phyloP scores from a whole-genome alignment of 2,329 filamentous ascomycete species.

The Arthrobotrys sphaeroides region DNA sequence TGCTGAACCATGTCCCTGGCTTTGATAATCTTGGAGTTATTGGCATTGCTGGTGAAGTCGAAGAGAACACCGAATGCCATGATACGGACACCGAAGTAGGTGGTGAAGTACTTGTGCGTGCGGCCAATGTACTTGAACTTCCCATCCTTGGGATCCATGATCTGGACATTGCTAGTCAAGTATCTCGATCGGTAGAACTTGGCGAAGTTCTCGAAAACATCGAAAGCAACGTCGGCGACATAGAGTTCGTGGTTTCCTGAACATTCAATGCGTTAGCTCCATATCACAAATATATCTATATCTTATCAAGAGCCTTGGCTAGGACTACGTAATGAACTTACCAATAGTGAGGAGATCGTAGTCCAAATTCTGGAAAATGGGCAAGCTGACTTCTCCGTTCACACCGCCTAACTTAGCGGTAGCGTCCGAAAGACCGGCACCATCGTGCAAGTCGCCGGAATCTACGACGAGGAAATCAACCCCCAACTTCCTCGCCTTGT shows the following conservation, averaged over 20 bases:
- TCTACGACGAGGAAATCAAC: slow-evolving; percentile 92
- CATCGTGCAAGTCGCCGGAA: slow-evolving; percentile 76
- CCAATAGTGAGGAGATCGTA: slow-evolving; percentile 68
- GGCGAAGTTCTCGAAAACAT: slow-evolving; percentile 70
- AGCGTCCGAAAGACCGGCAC: slow-evolving; percentile 71
- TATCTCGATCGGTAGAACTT: slow-evolving; percentile 69
- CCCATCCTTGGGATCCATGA: slow-evolving; percentile 76
- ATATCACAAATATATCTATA: not conserved
- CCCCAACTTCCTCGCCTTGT: slow-evolving; percentile 78
- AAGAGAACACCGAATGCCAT: slow-evolving; percentile 94
- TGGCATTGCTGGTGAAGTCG: slow-evolving; percentile 87
- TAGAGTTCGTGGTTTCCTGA: slow-evolving; percentile 73
- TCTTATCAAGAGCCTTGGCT: too few relatives aligned
- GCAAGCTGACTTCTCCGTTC: slow-evolving; percentile 61
- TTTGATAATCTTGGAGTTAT: slow-evolving; percentile 72
- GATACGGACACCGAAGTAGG: slow-evolving; percentile 83
- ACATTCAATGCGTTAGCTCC: not conserved
- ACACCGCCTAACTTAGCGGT: slow-evolving; percentile 60
- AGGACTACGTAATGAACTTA: slow-evolving; percentile 22
- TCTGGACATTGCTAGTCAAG: slow-evolving; percentile 91
- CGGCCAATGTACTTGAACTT: slow-evolving; percentile 78
- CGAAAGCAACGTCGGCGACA: slow-evolving; percentile 70
- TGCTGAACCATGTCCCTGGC: slow-evolving; percentile 78
- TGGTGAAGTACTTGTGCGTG: slow-evolving; percentile 89
- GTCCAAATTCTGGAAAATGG: slow-evolving; percentile 65